A percentile compares a stretch with the other conserved stretches of the same genome.
These are phyloP conservation scores for Lactifluus volemus DNA, from an alignment of 768 basidiomycete species.

Conservation along the genomic window DNA sequence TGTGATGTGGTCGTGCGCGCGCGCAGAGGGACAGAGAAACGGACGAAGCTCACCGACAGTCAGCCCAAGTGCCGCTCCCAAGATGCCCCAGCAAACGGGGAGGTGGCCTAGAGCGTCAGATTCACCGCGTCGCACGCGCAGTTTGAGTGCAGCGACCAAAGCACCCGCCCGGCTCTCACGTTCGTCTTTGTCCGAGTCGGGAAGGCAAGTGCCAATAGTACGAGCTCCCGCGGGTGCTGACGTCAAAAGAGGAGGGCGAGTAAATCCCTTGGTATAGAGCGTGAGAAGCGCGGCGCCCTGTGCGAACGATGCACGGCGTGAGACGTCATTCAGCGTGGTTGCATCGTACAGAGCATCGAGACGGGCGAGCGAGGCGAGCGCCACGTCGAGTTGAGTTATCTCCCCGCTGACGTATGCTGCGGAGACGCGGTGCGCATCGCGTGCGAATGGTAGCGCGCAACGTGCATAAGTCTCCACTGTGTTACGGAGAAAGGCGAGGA, in stretches of 20 bases:
- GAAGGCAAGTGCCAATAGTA: conserved; percentile 4
- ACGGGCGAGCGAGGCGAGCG: conserved; percentile 37
- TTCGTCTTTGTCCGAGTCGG: conserved; percentile 13
- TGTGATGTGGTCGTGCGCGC: neutral
- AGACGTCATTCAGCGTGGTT: conserved; percentile 86
- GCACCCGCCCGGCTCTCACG: conserved; percentile 20
- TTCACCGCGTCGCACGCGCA: conserved; percentile 52
- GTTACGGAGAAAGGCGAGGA: conserved; percentile 56
- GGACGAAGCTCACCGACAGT: conserved; percentile 44
- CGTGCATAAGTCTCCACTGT: conserved; percentile 72
- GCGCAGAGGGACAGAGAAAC: neutral
- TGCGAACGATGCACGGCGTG: conserved; percentile 76
- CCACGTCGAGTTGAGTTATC: conserved; percentile 7
- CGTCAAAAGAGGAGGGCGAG: conserved; percentile 37
- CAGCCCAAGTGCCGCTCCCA: conserved; percentile 70
- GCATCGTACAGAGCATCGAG: conserved; percentile 76
- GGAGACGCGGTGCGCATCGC: conserved; percentile 51
- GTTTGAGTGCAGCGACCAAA: conserved; percentile 64
- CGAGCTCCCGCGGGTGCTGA: conserved; percentile 18
- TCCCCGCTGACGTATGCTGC: conserved; percentile 13
- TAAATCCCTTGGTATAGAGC: conserved; percentile 76
- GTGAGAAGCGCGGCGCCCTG: conserved; percentile 93
- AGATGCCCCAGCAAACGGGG: conserved; percentile 83
- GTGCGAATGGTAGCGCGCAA: conserved; percentile 70
- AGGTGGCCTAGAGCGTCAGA: conserved; percentile 60